A percentile compares a stretch with the other conserved stretches of the same genome.
These are phyloP conservation scores for Trichophyton schoenleinii DNA, from an alignment of 2,329 filamentous ascomycete genomes.

Conservation along the genomic window DNA sequence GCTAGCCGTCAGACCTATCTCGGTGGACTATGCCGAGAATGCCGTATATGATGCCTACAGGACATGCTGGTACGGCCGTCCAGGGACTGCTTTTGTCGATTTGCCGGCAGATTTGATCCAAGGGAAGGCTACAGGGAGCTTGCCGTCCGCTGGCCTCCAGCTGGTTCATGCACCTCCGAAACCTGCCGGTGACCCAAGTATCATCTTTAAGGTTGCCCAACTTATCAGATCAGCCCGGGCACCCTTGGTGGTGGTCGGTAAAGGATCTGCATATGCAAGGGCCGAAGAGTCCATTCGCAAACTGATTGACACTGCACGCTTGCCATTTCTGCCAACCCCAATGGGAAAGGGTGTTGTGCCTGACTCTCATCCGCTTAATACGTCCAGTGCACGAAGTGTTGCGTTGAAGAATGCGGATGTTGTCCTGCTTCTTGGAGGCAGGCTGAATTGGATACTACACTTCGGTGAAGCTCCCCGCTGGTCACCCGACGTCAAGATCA, in stretches of 20 bases:
- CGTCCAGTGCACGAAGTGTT: conserved; percentile 41
- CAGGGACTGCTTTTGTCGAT: conserved; percentile 43
- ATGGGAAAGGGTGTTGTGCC: conserved; percentile 48
- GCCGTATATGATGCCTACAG: conserved; percentile 42
- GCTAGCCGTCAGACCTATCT: conserved; percentile 36
- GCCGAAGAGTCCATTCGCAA: conserved; percentile 36
- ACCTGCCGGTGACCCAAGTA: conserved; percentile 34
- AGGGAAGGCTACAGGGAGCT: conserved; percentile 17
- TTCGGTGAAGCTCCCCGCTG: conserved; percentile 45
- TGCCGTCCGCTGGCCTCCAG: conserved; percentile 20
- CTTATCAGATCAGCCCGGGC: conserved; percentile 38
- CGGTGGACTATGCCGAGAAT: conserved; percentile 35
- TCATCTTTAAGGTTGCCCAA: conserved; percentile 30
- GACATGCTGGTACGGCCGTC: conserved; percentile 42
- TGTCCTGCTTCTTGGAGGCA: conserved; percentile 42
- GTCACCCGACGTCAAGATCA: conserved; percentile 37
- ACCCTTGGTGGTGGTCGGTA: conserved; percentile 43
- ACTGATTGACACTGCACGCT: conserved; percentile 36
- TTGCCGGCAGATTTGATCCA: conserved; percentile 46
- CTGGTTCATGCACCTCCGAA: conserved; percentile 30
- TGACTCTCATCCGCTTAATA: conserved; percentile 42
- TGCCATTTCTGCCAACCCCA: conserved; percentile 46
- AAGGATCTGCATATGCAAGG: conserved; percentile 43
- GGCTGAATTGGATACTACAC: conserved; percentile 48
- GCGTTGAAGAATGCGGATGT: conserved; percentile 44